Percentiles rank a stretch among this genome's conserved stretches.
phyloP scores from a whole-genome alignment of 306 rosid genomes.

The Boehmeria nivea region DNA sequence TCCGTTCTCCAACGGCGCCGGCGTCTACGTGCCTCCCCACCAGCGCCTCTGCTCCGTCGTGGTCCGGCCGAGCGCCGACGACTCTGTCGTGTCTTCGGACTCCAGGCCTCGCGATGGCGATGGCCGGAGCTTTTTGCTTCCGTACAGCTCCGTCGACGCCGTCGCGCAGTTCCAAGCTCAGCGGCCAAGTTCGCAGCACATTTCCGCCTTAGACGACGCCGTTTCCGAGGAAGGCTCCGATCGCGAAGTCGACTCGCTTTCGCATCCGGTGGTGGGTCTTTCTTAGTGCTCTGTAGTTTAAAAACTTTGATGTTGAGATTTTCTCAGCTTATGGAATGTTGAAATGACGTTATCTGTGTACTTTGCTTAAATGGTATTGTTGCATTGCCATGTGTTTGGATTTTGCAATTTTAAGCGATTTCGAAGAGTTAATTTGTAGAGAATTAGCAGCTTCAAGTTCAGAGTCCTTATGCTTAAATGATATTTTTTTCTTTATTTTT shows the following conservation, averaged over 20 bases:
- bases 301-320: no score
- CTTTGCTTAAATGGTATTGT: no score
- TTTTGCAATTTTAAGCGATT: no score
- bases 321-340: no score
- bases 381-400: no score
- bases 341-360: no score
- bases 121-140: background rate
- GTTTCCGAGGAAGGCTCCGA: conserved; percentile 23
- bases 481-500: no score
- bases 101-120: conserved; percentile 21
- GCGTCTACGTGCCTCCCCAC: conserved; percentile 81
- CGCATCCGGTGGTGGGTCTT: conserved; percentile 26
- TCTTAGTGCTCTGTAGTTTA: no score
- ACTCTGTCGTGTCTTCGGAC: conserved; percentile 30
- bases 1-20: conserved; percentile 50
- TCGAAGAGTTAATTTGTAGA: no score
- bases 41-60: conserved; percentile 64
- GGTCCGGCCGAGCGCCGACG: conserved; percentile 22
- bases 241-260: conserved; percentile 35
- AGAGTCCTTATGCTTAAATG: no score
- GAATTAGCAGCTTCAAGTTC: no score
- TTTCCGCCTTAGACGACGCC: conserved; percentile 44
- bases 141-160: background rate
- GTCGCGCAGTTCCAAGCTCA: conserved; percentile 19
- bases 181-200: conserved; percentile 30